Conservation (phyloP, 805 yeast genomes). For the Metschnikowia lochheadii region DNA sequence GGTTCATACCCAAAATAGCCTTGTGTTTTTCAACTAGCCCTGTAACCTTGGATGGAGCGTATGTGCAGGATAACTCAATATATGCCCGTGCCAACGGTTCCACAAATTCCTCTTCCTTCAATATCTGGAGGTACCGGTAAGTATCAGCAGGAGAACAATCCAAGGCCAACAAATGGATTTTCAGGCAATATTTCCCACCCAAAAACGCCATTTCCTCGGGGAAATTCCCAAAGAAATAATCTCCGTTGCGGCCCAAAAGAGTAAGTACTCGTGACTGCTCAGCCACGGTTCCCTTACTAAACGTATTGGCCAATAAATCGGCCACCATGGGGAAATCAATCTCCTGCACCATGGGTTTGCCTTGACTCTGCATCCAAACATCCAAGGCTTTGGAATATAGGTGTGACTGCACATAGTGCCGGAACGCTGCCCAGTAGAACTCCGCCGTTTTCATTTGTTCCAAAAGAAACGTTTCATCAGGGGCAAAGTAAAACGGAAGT, state of each 20-base stretch:
- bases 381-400: conserved; percentile 50
- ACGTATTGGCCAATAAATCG: conserved; percentile 26
- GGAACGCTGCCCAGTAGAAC: conserved; percentile 56
- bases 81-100: conserved; percentile 15
- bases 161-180: conserved; percentile 37
- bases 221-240: conserved; percentile 24
- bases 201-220: conserved; percentile 32
- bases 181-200: conserved; percentile 34
- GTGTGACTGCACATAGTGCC: conserved; percentile 52
- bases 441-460: conserved; percentile 50
- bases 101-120: not conserved
- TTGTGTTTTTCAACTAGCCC: conserved; percentile 15
- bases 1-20: conserved; percentile 4
- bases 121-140: conserved; percentile 29
- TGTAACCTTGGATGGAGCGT: conserved; percentile 14
- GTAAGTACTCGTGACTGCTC: conserved; percentile 24
- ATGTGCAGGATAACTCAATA: conserved; percentile 22
- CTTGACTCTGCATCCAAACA: conserved; percentile 42
- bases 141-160: conserved; percentile 20
- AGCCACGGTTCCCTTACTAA: conserved; percentile 13
- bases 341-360: conserved; percentile 9
- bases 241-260: conserved; percentile 25
- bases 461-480: conserved; percentile 46
- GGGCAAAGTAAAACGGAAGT: conserved; percentile 61
- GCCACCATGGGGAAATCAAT: conserved; percentile 13